Evolutionary conservation across 345 rosid species (phyloP).

Genomic region (Populus ilicifolia): DNA sequence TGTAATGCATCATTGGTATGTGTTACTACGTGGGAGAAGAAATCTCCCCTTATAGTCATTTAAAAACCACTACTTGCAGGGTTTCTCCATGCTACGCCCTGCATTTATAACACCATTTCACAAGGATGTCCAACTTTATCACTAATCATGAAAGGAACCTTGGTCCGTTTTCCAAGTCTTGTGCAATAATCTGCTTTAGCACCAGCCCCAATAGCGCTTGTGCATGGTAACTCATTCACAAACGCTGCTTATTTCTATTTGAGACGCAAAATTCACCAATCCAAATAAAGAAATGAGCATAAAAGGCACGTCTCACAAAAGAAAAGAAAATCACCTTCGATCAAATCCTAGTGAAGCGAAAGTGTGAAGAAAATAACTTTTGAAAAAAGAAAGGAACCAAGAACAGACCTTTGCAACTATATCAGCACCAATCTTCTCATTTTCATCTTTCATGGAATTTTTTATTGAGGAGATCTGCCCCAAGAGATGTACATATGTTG

Average conservation of each 20-base stretch:
- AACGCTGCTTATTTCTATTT: too few relatives aligned
- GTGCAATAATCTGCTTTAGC: too few relatives aligned
- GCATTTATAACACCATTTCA: background rate
- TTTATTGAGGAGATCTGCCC: slow-evolving; percentile 46
- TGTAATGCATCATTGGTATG: too few relatives aligned
- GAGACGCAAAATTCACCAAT: too few relatives aligned
- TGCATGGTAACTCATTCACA: too few relatives aligned
- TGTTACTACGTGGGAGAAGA: slow-evolving; percentile 37
- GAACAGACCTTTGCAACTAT: slow-evolving; percentile 49
- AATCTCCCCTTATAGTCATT: background rate
- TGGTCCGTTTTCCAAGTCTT: too few relatives aligned
- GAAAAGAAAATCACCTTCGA: background rate
- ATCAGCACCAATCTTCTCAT: slow-evolving; percentile 75
- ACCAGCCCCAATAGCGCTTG: too few relatives aligned
- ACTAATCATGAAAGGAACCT: background rate
- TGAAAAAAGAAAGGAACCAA: background rate
- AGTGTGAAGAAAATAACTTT: background rate
- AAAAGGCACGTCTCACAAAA: background rate
- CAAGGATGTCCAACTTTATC: background rate
- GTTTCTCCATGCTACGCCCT: background rate
- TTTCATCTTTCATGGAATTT: slow-evolving; percentile 50
- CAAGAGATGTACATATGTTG: slow-evolving; percentile 67
- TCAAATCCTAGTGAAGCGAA: background rate
- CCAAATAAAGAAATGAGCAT: too few relatives aligned
- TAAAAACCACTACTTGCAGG: background rate